Percentiles rank a stretch among this genome's conserved stretches.
These are phyloP conservation scores for Neurospora tetraspora DNA, from an alignment of 495 filamentous ascomycete species.

Conservation along the genomic window DNA sequence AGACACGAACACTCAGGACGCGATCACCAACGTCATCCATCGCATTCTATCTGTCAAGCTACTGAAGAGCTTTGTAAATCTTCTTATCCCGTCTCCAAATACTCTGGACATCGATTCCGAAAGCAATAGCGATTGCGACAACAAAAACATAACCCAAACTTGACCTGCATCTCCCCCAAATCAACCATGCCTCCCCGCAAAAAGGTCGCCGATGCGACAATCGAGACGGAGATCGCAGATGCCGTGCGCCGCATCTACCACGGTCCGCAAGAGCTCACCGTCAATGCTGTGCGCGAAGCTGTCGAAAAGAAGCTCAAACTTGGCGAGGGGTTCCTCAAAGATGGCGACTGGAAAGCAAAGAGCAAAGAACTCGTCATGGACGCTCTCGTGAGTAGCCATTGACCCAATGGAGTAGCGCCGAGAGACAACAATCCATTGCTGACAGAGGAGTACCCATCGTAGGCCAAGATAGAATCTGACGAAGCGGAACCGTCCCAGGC, in stretches of 20 bases:
- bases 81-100: background rate
- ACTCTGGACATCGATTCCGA: background rate
- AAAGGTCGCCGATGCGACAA: background rate
- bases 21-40: background rate
- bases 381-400: constrained; percentile 51
- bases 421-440: background rate
- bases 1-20: background rate
- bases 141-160: background rate
- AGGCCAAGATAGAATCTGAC: constrained; percentile 2
- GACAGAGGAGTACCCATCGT: background rate
- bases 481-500: constrained; percentile 2
- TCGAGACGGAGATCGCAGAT: constrained; percentile 46
- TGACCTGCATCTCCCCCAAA: background rate
- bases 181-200: background rate
- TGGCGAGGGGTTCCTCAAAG: constrained; percentile 59
- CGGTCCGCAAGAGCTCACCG: constrained; percentile 54
- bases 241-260: constrained; percentile 49
- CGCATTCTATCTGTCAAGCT: background rate
- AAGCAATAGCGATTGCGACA: background rate
- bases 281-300: constrained; percentile 60
- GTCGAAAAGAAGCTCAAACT: constrained; percentile 59
- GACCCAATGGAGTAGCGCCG: background rate
- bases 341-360: constrained; percentile 61
- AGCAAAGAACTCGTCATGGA: constrained; percentile 66
- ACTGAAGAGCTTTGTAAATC: background rate